phyloP scores from a whole-genome alignment of 176 grass and related monocot genomes.

The Phragmites australis region DNA sequence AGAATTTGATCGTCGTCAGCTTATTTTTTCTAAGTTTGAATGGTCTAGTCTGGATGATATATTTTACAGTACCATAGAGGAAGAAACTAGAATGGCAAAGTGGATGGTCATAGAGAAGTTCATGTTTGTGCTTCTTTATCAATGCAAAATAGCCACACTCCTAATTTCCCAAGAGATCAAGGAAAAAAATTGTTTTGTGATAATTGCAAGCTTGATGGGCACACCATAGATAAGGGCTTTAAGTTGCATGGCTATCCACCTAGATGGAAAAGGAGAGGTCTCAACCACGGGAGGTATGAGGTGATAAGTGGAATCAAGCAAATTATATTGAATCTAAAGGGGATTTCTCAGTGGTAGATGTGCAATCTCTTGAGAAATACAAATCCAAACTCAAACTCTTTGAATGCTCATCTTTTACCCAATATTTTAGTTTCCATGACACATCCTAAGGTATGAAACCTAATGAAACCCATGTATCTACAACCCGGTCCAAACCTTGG shows the following conservation, averaged over 20 bases:
- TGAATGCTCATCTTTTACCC: neutral
- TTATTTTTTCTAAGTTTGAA: neutral
- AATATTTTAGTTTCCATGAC: neutral
- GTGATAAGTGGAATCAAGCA: neutral
- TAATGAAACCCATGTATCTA: neutral
- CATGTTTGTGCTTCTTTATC: neutral
- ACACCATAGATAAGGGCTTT: neutral
- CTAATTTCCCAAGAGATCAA: rapidly evolving
- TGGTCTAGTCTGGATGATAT: neutral
- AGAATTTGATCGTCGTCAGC: neutral
- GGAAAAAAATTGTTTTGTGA: neutral
- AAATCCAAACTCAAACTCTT: neutral
- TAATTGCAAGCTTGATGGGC: neutral
- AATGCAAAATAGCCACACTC: neutral
- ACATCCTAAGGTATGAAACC: neutral
- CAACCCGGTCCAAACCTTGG: neutral
- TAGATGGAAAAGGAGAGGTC: neutral
- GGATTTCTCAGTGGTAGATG: neutral
- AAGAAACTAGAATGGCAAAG: neutral
- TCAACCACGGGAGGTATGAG: neutral
- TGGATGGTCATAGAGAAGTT: neutral
- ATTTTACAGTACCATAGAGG: neutral
- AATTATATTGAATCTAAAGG: neutral
- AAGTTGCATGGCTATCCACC: neutral
- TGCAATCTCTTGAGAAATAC: neutral